Evolutionary conservation across 1,139 yeast genomes (phyloP), one percentile per base, ranked within the genome.

Genomic region (Trichomonascaceae sp.): DNA sequence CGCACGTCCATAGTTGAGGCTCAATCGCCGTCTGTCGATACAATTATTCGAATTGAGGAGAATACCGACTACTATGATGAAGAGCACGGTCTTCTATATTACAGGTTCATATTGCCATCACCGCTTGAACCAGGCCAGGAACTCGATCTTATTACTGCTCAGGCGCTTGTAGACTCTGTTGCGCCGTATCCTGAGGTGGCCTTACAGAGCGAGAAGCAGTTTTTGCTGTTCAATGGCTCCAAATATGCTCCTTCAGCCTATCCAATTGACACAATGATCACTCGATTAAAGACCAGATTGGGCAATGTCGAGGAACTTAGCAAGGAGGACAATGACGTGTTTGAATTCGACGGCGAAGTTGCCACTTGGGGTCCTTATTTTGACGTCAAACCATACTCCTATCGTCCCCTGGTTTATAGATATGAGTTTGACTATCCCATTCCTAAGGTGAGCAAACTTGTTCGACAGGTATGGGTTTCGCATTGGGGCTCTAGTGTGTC

Each of bases 391-490:
- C 79, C 91, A 1, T 79, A 74, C 61, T 67, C 81, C 1, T 61
- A 73, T 43, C 65, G 72, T 19, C 79, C 82, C 15, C 69, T 85
- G 66, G 78, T 80, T 1, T 69, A 90, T 45, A 71, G 82, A 51
- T 91, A 80, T 70, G 82, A 80, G 54, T 88, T 82, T 68, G 83
- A 85, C 62, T 67, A 74, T 47, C 95, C 98, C 10, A 66, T 90
- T 58, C 72, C 82, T 13, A 78, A 78, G 59, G 87, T 83, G 12
- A 75, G 78, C 59, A 76, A 74, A 57, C 75, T 89, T 57, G 75
- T 81, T 60, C 81, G 98, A 68, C 87, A 87, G 49, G 71, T 88
- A 50, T 91, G 98, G 96, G 77, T 90, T 52, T 83, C 88, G 1
- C 90, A 85, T 63, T 83, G 87, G 87, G 83, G 85, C 27, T 71